A percentile compares a stretch with the other conserved stretches of the same genome.
phyloP scores from a whole-genome alignment of 176 grass and related monocot species.

The Paspalum notatum region DNA sequence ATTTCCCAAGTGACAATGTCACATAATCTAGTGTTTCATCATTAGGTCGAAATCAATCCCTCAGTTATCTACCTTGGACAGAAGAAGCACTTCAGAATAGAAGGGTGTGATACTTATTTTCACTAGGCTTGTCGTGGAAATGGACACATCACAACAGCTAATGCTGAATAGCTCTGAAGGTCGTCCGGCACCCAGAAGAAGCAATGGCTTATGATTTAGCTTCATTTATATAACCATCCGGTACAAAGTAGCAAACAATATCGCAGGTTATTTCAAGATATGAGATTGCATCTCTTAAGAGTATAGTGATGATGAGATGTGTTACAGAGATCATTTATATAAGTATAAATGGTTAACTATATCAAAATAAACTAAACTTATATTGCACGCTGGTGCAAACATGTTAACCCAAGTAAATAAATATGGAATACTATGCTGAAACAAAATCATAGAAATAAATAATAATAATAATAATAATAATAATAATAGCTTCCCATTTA shows the following conservation, averaged over 20 bases:
- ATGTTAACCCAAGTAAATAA: conserved; percentile 2
- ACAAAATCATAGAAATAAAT: conserved; percentile 31
- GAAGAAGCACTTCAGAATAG: conserved; percentile 1
- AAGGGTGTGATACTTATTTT: not conserved
- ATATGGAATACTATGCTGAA: conserved; percentile 22
- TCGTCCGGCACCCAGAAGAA: not conserved
- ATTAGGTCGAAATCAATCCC: not conserved
- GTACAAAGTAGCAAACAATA: conserved; percentile 22
- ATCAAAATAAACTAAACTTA: not conserved
- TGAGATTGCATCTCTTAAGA: not conserved
- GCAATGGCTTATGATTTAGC: conserved; percentile 9
- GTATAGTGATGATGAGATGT: conserved; percentile 14
- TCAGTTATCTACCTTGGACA: conserved; percentile 23
- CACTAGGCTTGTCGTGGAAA: not conserved
- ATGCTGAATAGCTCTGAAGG: not conserved
- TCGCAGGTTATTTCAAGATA: conserved; percentile 14
- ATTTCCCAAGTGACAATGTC: conserved; percentile 8
- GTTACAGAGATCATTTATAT: not conserved
- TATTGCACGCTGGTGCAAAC: conserved; percentile 13
- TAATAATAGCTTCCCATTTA: conserved; percentile 41
- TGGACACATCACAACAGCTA: conserved; percentile 13
- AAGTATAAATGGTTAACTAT: not conserved
- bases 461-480: conserved; percentile 37
- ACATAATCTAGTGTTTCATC: not conserved
- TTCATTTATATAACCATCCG: not conserved